Percentiles rank a stretch among this genome's conserved stretches.
Evolutionary conservation across 495 filamentous ascomycete genomes (phyloP).

Genomic region (Trypethelium eluteriae): DNA sequence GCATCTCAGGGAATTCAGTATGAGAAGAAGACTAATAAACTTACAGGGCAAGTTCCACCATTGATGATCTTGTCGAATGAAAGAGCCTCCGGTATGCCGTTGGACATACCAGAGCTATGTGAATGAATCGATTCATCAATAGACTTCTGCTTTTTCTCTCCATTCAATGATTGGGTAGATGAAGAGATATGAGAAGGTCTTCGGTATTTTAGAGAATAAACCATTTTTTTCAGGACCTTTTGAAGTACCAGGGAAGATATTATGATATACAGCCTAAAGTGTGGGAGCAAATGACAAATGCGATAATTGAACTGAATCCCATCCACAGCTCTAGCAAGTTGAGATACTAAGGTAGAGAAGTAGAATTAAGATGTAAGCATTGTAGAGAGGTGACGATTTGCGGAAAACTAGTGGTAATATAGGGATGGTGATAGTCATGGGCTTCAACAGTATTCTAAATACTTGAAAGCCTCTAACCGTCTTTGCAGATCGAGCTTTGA

Average conservation of each 20-base stretch:
- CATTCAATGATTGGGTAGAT: conserved; percentile 29
- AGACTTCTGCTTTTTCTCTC: conserved; percentile 33
- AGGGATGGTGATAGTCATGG: background rate
- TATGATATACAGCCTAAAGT: background rate
- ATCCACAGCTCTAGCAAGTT: background rate
- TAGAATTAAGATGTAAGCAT: background rate
- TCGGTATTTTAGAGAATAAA: conserved; percentile 44
- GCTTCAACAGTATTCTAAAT: conserved; percentile 1
- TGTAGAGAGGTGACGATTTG: background rate
- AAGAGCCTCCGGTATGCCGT: conserved; percentile 59
- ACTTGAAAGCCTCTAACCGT: background rate
- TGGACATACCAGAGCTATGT: conserved; percentile 33
- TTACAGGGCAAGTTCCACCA: conserved; percentile 71
- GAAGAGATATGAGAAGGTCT: conserved; percentile 37
- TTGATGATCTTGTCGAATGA: conserved; percentile 63
- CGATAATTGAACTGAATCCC: background rate
- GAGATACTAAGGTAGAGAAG: background rate
- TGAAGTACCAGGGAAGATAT: background rate
- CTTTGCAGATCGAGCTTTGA: background rate
- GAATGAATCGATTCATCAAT: conserved; percentile 37
- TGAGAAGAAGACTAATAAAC: conserved; percentile 25
- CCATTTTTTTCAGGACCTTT: conserved; percentile 35
- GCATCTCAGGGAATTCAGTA: background rate
- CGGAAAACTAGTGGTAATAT: background rate
- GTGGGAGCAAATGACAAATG: background rate